Evolutionary conservation across 768 basidiomycete genomes (phyloP), one percentile per base, ranked within the genome.

Genomic region (Mycena haematopus): DNA sequence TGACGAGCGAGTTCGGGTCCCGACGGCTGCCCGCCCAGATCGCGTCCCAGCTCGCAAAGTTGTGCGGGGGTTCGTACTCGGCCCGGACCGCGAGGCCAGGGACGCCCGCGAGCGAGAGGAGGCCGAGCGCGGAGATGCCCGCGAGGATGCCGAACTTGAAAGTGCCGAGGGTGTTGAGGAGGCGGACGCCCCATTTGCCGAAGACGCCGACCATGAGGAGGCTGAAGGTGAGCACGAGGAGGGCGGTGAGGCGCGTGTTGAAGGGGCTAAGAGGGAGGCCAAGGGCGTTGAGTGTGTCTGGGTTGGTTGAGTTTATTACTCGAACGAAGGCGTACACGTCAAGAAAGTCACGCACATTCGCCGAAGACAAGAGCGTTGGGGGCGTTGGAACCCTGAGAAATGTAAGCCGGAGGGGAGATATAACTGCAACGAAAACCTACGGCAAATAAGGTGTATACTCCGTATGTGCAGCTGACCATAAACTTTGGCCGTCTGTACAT

Each of bases 131-230:
- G 19, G 83, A 74, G 25, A 86, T 73, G 0, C 86, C 86, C 11
- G 82, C 81, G 33, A 79, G 69, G 7, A 83, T 77, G 33, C 87
- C 76, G 17, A 83, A 69, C 70, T 89, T 88, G 75, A 86, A 79
- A 17, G 80, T 68, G 8, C 88, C 88, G 6, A 90, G 81, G n/a
- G 75, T 62, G 67, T 90, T 88, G 68, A 88, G 87, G 6, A 89
- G 72, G n/a, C 81, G 81, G 1, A 90, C 68, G 8, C 88, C 88
- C 74, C 79, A 81, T 29, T 78, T 78, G n/a, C 82, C 66, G 56
- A 79, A 80, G 11, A 73, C 75, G 24, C 85, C 84, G 65, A 80
- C 78, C 24, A 80, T 59, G 17, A 80, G 64, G 33, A 76, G 62
- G 17, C 72, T 65, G 66, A 76, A 78, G 7, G 79, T 78, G 52